These are phyloP conservation scores for Debaryomyces robertsiae DNA, from an alignment of 1,139 yeast species.

Conservation along the genomic window DNA sequence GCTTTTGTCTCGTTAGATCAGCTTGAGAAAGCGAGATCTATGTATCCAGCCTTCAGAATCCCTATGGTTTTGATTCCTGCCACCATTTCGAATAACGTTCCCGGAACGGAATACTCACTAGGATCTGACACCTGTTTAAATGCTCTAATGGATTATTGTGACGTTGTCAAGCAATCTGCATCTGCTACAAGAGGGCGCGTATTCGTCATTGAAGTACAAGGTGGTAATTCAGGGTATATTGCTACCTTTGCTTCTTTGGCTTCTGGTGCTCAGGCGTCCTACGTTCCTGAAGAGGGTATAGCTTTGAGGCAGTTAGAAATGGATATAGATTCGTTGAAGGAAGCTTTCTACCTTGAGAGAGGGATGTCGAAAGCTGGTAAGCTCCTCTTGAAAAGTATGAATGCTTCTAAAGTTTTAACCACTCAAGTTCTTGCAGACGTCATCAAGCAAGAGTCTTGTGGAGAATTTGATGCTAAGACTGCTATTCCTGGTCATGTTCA, in stretches of 20 bases:
- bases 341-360: constrained; percentile 56
- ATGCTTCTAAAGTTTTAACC: constrained; percentile 79
- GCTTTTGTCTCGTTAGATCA: constrained; percentile 72
- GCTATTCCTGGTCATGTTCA: constrained; percentile 98
- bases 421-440: constrained; percentile 83
- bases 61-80: constrained; percentile 82
- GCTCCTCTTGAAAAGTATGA: constrained; percentile 79
- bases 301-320: constrained; percentile 58
- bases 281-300: constrained; percentile 74
- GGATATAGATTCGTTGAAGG: constrained; percentile 60
- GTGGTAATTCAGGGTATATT: constrained; percentile 80
- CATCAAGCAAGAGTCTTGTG: constrained; percentile 73
- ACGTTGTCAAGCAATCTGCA: constrained; percentile 76
- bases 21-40: constrained; percentile 60
- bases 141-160: constrained; percentile 73
- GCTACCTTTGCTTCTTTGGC: constrained; percentile 70
- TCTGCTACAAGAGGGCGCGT: constrained; percentile 78
- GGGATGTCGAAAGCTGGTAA: constrained; percentile 78
- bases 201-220: constrained; percentile 83
- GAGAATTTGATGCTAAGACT: constrained; percentile 85
- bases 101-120: constrained; percentile 79
- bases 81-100: constrained; percentile 82
- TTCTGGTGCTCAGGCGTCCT: constrained; percentile 74
- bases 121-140: constrained; percentile 82
- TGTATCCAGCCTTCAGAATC: constrained; percentile 73